Evolutionary conservation across 129 eudicot species (phyloP).

Genomic region (Mikania micrantha): DNA sequence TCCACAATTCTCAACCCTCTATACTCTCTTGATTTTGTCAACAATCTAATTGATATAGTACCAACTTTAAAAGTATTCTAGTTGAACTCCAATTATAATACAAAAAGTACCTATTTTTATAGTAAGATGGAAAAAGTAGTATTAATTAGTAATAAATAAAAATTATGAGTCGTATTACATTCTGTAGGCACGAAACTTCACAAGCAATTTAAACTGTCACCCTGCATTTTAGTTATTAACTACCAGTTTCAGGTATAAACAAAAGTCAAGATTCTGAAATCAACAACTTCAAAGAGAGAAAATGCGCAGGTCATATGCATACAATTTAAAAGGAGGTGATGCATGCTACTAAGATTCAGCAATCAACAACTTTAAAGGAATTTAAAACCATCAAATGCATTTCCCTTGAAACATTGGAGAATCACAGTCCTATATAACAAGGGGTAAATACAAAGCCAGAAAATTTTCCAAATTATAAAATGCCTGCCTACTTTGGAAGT

Average conservation of each 20-base stretch:
- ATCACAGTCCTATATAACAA: neutral
- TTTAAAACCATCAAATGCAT: neutral
- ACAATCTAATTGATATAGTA: neutral
- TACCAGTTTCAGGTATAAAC: neutral
- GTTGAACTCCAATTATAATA: neutral
- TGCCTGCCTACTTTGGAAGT: neutral
- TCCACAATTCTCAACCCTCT: neutral
- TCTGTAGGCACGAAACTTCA: neutral
- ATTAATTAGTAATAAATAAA: neutral
- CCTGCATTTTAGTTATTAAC: neutral
- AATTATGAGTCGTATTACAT: neutral
- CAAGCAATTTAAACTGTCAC: neutral
- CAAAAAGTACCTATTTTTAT: neutral
- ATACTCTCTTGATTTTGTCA: neutral
- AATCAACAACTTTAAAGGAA: neutral
- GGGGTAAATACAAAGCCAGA: neutral
- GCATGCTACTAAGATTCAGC: neutral
- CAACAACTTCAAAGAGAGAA: neutral
- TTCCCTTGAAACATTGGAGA: neutral
- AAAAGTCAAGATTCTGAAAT: neutral
- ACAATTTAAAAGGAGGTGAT: neutral
- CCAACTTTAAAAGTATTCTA: slow-evolving; percentile 1
- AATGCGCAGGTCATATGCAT: neutral
- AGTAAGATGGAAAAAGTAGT: neutral
- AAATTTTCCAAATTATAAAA: neutral